These are phyloP conservation scores for Ophiosphaerella herpotricha DNA, from an alignment of 2,329 filamentous ascomycete species.

Conservation along the genomic window DNA sequence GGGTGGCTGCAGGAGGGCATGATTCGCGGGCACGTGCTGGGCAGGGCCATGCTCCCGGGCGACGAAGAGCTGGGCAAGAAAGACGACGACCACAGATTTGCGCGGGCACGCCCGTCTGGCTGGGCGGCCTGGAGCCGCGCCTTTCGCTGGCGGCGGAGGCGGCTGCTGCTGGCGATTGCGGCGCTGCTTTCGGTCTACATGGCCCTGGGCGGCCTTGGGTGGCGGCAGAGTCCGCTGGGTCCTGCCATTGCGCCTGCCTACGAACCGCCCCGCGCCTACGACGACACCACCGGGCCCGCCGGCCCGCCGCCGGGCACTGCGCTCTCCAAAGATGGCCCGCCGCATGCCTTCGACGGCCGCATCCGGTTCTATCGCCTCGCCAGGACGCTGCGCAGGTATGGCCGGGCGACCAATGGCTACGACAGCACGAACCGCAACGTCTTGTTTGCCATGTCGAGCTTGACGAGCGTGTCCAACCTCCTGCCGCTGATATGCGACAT, in stretches of 20 bases:
- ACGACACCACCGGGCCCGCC: conserved; percentile 25
- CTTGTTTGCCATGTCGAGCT: conserved; percentile 75
- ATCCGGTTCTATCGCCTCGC: conserved; percentile 71
- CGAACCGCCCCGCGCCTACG: conserved; percentile 1
- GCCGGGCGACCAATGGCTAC: conserved; percentile 59
- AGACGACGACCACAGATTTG: conserved; percentile 61
- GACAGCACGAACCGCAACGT: conserved; percentile 68
- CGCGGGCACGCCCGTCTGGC: conserved; percentile 44
- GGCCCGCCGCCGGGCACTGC: conserved; percentile 35
- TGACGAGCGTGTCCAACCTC: conserved; percentile 73
- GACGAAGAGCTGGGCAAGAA: conserved; percentile 70
- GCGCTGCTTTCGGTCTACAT: conserved; percentile 61
- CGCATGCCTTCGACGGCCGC: conserved; percentile 65
- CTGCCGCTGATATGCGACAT: conserved; percentile 88
- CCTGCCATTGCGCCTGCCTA: conserved; percentile 3
- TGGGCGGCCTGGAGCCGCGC: conserved; percentile 28
- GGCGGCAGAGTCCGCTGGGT: conserved; percentile 1
- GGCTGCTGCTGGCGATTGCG: conserved; percentile 48
- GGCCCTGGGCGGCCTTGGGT: conserved; percentile 55
- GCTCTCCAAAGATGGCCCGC: conserved; percentile 17
- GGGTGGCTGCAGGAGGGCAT: conserved; percentile 34
- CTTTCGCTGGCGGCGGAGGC: conserved; percentile 55
- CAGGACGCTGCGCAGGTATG: conserved; percentile 61
- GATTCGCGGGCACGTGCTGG: conserved; percentile 37
- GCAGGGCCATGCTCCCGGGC: conserved; percentile 52